Evolutionary conservation across 768 basidiomycete species (phyloP).

Genomic region (Suillus ampliporus): DNA sequence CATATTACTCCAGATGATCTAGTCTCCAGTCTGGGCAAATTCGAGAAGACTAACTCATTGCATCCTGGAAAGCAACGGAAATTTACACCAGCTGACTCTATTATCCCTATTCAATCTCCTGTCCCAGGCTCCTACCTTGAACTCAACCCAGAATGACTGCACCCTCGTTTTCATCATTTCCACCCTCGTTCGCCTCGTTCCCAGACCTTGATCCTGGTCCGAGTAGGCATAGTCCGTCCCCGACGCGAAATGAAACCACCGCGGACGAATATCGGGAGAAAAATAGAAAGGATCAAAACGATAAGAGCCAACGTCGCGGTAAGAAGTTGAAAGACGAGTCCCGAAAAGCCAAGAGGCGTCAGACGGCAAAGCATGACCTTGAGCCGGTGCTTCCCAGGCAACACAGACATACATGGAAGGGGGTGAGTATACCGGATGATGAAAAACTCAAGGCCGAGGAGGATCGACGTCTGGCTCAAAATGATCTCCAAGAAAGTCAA

Average conservation of each 20-base stretch:
- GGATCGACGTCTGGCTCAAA: constrained; percentile 34
- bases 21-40: not conserved
- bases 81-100: constrained; percentile 8
- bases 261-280: constrained; percentile 20
- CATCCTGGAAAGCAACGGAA: not conserved
- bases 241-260: constrained; percentile 21
- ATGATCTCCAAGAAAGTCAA: constrained; percentile 25
- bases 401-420: constrained; percentile 19
- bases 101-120: not conserved
- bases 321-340: constrained; percentile 24
- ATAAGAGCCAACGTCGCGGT: constrained; percentile 26
- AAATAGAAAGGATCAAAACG: constrained; percentile 19
- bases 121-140: not conserved
- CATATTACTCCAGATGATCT: not conserved
- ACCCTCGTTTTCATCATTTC: constrained; percentile 66
- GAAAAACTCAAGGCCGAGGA: constrained; percentile 41
- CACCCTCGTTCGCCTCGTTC: constrained; percentile 73
- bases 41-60: not conserved
- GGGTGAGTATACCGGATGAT: constrained; percentile 29
- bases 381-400: constrained; percentile 32
- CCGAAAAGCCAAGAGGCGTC: constrained; percentile 36
- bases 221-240: constrained; percentile 33
- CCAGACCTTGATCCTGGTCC: constrained; percentile 61
- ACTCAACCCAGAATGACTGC: constrained; percentile 44
- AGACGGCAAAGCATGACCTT: constrained; percentile 37